A percentile compares a stretch with the other conserved stretches of the same genome.
phyloP scores from a whole-genome alignment of 2,329 filamentous ascomycete species.

The Cordyceps cicadae region DNA sequence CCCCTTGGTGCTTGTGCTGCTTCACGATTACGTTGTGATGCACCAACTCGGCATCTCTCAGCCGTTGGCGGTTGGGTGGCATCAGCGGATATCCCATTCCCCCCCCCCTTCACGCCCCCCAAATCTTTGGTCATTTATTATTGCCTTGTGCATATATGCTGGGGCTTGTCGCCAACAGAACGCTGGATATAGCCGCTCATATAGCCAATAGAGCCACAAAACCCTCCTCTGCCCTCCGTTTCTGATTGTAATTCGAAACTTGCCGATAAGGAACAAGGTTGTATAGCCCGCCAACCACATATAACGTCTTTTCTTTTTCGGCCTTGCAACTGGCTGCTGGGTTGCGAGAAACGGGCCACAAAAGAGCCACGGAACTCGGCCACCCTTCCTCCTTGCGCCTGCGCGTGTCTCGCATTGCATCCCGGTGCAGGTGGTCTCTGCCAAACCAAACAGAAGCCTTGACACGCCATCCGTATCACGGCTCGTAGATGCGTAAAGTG shows the following conservation, averaged over 20 bases:
- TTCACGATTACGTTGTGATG: background rate
- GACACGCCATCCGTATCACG: conserved; percentile 4
- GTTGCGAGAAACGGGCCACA: background rate
- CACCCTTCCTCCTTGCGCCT: background rate
- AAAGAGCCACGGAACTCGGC: background rate
- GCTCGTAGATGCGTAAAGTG: background rate
- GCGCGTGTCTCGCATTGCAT: background rate
- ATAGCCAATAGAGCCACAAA: background rate
- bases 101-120: background rate
- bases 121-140: background rate
- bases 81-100: background rate
- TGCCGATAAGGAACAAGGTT: no score
- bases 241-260: no score
- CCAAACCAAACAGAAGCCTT: background rate
- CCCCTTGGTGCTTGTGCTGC: conserved; percentile 6
- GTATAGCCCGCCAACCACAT: background rate
- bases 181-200: background rate
- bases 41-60: conserved; percentile 6
- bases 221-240: background rate
- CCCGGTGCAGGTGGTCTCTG: background rate
- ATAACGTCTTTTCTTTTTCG: background rate
- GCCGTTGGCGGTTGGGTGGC: conserved; percentile 6
- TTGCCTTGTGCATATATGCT: background rate
- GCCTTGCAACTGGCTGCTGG: background rate
- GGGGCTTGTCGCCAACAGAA: background rate